Base-by-base conservation (phyloP, 1,139 yeast genomes). In the Magnusiomyces sp. region DNA sequence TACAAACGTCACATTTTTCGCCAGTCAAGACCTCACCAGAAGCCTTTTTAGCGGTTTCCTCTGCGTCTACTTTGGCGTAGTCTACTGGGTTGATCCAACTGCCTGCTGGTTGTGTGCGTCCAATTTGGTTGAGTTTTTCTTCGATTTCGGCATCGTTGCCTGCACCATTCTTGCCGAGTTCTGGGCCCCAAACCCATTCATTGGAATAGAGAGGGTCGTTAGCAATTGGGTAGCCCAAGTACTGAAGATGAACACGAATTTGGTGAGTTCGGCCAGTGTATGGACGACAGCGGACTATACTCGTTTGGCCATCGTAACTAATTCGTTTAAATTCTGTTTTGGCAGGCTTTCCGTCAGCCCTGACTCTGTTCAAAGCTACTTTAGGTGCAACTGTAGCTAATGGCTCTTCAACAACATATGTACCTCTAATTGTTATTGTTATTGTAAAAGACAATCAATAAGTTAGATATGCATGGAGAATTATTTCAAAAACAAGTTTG, bases 201-300 rank as follows among this genome's bases (percentile, higher is more conserved):
- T 82, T 81, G 1, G 82, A 71, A 57, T 92, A 92, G 0, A 92
- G 75, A 0, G 97, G 97, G 65, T 92, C 98, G 64, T 92, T 92
- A 31, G 95, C 95, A 48, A 92, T 92, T 0, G 98, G 96, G 59
- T 78, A 79, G 0, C 97, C 96, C 29, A 92, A 61, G 58, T 75
- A 84, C 65, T 90, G 97, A 50, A 92, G 68, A 68, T 92, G 98
- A 0, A 92, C 95, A 50, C 98, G 71, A 47, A 92, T 88, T 63
- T 92, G 98, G 64, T 92, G 98, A 0, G 97, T 87, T 60, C 98
- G 73, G 0, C 98, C 98, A 0, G 98, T 90, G 17, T 76, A 67
- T 0, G 98, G 98, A 54, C 71, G 75, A 64, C 97, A 90, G 52
- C 81, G 74, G 2, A 92, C 96, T 37, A 92, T 73, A 51, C 95